Evolutionary conservation across 108 stramenopile species (phyloP).

Genomic region (Schizochytrium sp.): DNA sequence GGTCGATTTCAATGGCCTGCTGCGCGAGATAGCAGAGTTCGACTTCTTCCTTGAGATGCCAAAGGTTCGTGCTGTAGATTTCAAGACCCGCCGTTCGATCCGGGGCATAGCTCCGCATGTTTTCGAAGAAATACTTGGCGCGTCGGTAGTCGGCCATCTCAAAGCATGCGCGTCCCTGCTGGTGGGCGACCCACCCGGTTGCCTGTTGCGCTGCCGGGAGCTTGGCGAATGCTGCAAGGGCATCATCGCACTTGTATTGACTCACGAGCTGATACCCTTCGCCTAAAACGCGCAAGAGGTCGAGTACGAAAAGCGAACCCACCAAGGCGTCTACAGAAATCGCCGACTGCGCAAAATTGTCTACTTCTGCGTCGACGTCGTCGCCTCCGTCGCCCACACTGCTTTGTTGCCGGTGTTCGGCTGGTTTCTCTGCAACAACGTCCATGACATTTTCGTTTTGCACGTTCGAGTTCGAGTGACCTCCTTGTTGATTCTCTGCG

Average conservation of each 20-base stretch:
- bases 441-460: background rate
- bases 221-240: constrained; percentile 63
- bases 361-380: background rate
- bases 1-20: constrained; percentile 70
- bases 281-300: background rate
- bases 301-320: background rate
- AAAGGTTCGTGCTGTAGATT: constrained; percentile 75
- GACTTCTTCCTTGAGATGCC: constrained; percentile 91
- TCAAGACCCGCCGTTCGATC: constrained; percentile 84
- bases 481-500: background rate
- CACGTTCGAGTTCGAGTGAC: background rate
- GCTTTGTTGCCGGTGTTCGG: background rate
- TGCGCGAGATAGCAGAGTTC: constrained; percentile 86
- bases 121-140: constrained; percentile 64
- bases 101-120: constrained; percentile 74
- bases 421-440: background rate
- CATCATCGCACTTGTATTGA: constrained; percentile 61
- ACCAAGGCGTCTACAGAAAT: background rate
- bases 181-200: constrained; percentile 85
- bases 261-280: background rate
- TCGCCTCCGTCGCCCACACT: no score
- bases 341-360: background rate
- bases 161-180: constrained; percentile 81
- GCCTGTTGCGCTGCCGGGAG: constrained; percentile 68
- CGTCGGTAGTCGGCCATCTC: constrained; percentile 85